Evolutionary conservation across 495 filamentous ascomycete genomes (phyloP).

Genomic region (Letharia lupina): DNA sequence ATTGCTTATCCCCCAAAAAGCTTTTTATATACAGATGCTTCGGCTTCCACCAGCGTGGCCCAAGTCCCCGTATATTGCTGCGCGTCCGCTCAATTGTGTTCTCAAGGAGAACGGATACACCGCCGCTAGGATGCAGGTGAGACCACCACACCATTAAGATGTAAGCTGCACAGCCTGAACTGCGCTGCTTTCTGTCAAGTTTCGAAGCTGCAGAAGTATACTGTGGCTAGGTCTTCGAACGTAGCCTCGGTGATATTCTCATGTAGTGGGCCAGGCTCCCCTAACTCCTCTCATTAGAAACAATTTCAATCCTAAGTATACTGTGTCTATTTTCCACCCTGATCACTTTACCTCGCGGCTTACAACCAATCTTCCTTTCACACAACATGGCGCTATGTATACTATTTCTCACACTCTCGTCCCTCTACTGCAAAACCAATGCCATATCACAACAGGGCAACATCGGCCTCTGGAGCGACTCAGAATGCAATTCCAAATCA

Average conservation of each 20-base stretch:
- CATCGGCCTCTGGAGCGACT: constrained; percentile 5
- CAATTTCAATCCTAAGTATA: too few species aligned
- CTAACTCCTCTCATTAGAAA: too few species aligned
- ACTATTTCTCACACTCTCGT: background rate
- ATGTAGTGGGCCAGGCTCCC: too few species aligned
- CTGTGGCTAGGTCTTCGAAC: background rate
- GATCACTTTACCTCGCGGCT: background rate
- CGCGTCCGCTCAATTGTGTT: too few species aligned
- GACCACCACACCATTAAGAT: background rate
- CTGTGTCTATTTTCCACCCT: too few species aligned
- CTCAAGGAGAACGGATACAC: background rate
- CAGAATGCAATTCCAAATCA: constrained; percentile 10
- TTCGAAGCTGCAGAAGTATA: background rate
- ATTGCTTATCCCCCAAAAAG: too few species aligned
- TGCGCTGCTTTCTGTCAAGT: background rate
- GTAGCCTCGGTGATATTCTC: too few species aligned
- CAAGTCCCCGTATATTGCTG: too few species aligned
- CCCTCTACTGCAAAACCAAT: background rate
- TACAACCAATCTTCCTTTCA: background rate
- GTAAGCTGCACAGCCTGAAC: background rate
- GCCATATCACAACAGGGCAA: background rate
- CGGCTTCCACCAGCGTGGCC: too few species aligned
- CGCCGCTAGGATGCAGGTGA: background rate
- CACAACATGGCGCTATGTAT: background rate
- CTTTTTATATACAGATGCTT: too few species aligned